phyloP scores from a whole-genome alignment of 2,329 filamentous ascomycete species.

The Fusarium praegraminearum region DNA sequence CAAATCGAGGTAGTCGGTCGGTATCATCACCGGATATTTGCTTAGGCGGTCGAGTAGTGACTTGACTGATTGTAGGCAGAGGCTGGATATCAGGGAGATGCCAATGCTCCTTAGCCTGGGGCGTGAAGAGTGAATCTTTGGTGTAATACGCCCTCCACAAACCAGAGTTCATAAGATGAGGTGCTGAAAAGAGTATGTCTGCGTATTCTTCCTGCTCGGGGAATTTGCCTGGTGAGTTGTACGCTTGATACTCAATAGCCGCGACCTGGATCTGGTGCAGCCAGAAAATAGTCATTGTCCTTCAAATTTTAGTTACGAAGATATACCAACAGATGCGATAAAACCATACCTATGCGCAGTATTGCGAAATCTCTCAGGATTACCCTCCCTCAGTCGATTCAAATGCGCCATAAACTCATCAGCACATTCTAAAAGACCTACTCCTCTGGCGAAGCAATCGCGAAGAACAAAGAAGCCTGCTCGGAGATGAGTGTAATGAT shows the following conservation, averaged over 20 bases:
- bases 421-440: slow-evolving; percentile 46
- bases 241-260: slow-evolving; percentile 43
- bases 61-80: slow-evolving; percentile 39
- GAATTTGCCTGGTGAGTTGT: slow-evolving; percentile 15
- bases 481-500: slow-evolving; percentile 52
- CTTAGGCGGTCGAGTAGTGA: neutral
- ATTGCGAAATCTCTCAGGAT: slow-evolving; percentile 51
- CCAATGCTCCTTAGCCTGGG: slow-evolving; percentile 47
- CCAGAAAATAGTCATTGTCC: slow-evolving; percentile 54
- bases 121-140: slow-evolving; percentile 50
- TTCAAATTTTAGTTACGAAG: neutral
- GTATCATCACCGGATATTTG: neutral
- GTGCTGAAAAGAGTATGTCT: slow-evolving; percentile 42
- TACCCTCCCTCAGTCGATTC: slow-evolving; percentile 40
- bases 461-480: slow-evolving; percentile 51
- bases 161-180: slow-evolving; percentile 48
- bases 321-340: fast-evolving
- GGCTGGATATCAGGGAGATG: slow-evolving; percentile 49
- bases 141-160: slow-evolving; percentile 52
- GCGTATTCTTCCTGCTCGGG: slow-evolving; percentile 41
- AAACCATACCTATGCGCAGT: slow-evolving; percentile 49
- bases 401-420: slow-evolving; percentile 50
- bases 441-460: slow-evolving; percentile 42
- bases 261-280: slow-evolving; percentile 52
- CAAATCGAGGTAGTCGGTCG: slow-evolving; percentile 48